phyloP scores from a whole-genome alignment of 2,329 filamentous ascomycete species.

The Beauveria varroae region DNA sequence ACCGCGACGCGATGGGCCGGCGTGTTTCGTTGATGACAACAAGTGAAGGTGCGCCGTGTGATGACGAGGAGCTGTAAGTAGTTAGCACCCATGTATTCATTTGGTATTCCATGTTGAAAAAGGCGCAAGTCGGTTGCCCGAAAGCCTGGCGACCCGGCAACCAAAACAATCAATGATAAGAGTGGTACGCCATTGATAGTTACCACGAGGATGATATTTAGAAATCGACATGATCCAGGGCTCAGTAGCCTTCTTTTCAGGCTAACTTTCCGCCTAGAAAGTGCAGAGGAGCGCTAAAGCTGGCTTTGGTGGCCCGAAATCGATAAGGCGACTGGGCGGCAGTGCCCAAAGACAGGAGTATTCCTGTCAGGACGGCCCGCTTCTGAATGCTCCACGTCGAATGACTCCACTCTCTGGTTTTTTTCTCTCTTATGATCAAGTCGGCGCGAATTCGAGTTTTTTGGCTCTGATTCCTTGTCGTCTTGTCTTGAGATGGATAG shows the following conservation, averaged over 20 bases:
- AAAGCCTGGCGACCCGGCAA: too few species aligned
- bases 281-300: background rate
- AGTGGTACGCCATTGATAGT: too few species aligned
- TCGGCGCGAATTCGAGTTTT: background rate
- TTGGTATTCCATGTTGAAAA: background rate
- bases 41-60: background rate
- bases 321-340: background rate
- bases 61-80: too few species aligned
- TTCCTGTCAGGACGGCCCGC: conserved; percentile 6
- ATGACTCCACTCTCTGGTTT: background rate
- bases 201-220: too few species aligned
- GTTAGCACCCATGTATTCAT: too few species aligned
- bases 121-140: background rate
- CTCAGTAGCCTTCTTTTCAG: background rate
- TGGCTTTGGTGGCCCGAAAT: background rate
- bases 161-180: too few species aligned
- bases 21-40: background rate
- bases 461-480: background rate
- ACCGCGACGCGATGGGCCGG: background rate
- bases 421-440: background rate
- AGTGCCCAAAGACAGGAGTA: background rate
- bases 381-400: background rate
- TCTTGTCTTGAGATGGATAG: background rate
- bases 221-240: background rate
- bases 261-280: background rate